Percentiles rank a stretch among this genome's conserved stretches.
These are phyloP conservation scores for Naegleria fowleri DNA, from an alignment of 208 protist species.

Conservation along the genomic window DNA sequence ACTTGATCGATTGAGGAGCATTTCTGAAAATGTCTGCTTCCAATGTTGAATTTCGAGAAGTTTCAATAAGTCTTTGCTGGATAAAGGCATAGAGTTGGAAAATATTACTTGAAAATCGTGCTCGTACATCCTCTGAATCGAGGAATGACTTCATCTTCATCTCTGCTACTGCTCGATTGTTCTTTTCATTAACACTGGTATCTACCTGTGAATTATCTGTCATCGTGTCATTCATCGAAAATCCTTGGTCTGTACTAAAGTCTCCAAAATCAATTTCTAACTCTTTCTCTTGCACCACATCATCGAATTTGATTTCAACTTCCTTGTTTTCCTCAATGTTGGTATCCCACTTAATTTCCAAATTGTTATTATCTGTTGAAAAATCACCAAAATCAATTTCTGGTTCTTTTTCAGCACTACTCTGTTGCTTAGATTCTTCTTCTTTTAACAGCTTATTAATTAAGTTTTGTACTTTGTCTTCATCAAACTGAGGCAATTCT, in stretches of 20 bases:
- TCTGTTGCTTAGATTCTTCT: not conserved
- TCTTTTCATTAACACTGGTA: not conserved
- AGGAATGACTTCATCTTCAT: not conserved
- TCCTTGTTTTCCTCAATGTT: not conserved
- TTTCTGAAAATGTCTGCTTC: not conserved
- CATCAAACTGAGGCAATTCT: not conserved
- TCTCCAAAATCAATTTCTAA: conserved; percentile 15
- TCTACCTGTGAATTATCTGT: not conserved
- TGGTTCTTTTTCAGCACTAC: not conserved
- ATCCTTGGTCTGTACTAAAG: not conserved
- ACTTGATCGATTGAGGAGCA: not conserved
- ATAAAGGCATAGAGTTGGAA: not conserved
- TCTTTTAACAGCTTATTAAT: not conserved
- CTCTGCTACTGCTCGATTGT: not conserved
- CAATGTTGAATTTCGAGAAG: not conserved
- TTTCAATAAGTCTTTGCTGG: not conserved
- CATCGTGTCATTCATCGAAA: not conserved
- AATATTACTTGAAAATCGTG: not conserved
- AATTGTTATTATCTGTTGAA: not conserved
- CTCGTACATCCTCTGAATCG: not conserved
- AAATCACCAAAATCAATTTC: not conserved
- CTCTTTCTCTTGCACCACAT: not conserved
- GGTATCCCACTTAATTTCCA: not conserved
- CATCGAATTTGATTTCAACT: conserved; percentile 3
- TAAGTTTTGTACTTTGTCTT: not conserved